These are phyloP conservation scores for Cladosporium velox DNA, from an alignment of 2,329 filamentous ascomycete species.

Conservation along the genomic window DNA sequence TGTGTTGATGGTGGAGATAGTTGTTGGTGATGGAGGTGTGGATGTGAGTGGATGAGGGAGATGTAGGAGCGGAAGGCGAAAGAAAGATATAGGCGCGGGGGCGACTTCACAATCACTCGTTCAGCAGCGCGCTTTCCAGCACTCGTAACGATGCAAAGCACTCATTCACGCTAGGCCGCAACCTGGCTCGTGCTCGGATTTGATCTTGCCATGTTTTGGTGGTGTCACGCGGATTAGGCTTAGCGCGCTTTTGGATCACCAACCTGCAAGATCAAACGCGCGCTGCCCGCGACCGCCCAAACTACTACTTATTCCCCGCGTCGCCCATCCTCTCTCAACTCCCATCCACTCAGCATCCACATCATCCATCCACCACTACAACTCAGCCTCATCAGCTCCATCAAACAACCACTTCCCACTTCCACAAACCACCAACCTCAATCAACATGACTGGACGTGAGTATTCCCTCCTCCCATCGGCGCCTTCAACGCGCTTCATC, in stretches of 20 bases:
- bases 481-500: constrained; percentile 20
- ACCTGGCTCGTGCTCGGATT: constrained; percentile 17
- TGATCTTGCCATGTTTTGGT: constrained; percentile 16
- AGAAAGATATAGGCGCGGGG: constrained; percentile 23
- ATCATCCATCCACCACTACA: constrained; percentile 10
- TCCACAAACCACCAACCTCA: constrained; percentile 32
- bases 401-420: constrained; percentile 28
- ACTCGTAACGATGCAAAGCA: constrained; percentile 22
- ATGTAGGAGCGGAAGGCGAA: constrained; percentile 4
- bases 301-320: constrained; percentile 17
- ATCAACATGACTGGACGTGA: constrained; percentile 56
- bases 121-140: constrained; percentile 19
- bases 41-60: constrained; percentile 21
- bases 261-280: constrained; percentile 23
- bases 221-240: constrained; percentile 15
- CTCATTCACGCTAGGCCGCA: constrained; percentile 5
- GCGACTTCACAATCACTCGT: constrained; percentile 23
- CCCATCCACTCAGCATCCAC: constrained; percentile 20
- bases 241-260: constrained; percentile 23
- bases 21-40: constrained; percentile 22
- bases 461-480: constrained; percentile 32
- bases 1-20: constrained; percentile 30
- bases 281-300: not conserved
- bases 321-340: constrained; percentile 12
- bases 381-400: constrained; percentile 20